Percentiles rank a stretch among this genome's conserved stretches.
These are phyloP conservation scores for Rhododendron henanense DNA, from an alignment of 148 eudicot species.

Conservation along the genomic window DNA sequence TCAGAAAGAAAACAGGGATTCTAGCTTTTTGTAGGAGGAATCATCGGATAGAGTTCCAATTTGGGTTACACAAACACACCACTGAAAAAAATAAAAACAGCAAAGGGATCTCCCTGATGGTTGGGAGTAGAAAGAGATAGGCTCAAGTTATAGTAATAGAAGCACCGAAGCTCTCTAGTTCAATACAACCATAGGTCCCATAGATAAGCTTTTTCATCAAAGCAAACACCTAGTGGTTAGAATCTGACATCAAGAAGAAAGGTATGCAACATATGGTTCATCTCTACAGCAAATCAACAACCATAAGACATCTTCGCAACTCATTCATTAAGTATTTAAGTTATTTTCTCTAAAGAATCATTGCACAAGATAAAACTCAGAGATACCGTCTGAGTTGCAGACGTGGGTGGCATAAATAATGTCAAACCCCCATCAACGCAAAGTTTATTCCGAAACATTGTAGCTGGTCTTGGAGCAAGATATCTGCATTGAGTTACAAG, in stretches of 20 bases:
- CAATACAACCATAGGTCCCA: neutral
- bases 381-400: constrained; percentile 83
- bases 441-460: constrained; percentile 80
- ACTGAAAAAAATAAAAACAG: neutral
- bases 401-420: constrained; percentile 95
- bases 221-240: neutral
- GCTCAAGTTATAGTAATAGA: neutral
- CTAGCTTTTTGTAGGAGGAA: neutral
- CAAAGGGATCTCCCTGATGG: neutral
- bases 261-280: neutral
- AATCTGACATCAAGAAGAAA: neutral
- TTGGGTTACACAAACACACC: neutral
- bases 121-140: neutral
- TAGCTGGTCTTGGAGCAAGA: constrained; percentile 97
- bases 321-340: neutral
- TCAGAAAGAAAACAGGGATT: neutral
- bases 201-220: neutral
- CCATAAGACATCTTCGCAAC: neutral
- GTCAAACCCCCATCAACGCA: constrained; percentile 98
- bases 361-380: neutral
- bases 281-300: neutral
- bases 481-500: constrained; percentile 46
- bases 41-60: neutral
- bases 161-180: neutral
- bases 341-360: neutral